These are phyloP conservation scores for Borovskyia barvae DNA, from an alignment of 208 protist genomes.

Conservation along the genomic window DNA sequence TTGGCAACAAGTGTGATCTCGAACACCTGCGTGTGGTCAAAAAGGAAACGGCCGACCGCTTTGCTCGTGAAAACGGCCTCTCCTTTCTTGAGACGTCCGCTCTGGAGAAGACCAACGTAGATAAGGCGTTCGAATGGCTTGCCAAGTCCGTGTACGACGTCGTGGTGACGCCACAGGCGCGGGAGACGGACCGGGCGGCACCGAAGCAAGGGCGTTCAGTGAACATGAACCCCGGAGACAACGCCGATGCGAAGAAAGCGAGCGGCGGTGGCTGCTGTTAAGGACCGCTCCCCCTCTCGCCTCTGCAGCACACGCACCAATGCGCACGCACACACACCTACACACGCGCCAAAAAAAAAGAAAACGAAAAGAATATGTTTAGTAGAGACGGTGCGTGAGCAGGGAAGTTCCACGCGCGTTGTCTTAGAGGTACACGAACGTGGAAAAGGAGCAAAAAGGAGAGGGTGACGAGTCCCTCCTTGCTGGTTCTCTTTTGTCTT, in stretches of 20 bases:
- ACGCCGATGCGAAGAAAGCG: slow-evolving; percentile 32
- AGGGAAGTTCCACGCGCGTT: slow-evolving; percentile 2
- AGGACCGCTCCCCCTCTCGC: no score
- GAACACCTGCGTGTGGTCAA: slow-evolving; percentile 91
- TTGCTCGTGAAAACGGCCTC: slow-evolving; percentile 95
- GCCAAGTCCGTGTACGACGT: slow-evolving; percentile 93
- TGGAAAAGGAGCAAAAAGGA: slow-evolving; percentile 14
- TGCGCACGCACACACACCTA: no score
- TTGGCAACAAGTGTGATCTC: slow-evolving; percentile 98
- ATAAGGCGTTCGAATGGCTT: slow-evolving; percentile 98
- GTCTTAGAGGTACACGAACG: neutral
- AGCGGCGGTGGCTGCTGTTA: slow-evolving; percentile 55
- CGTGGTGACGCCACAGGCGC: slow-evolving; percentile 61
- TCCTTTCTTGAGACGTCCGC: slow-evolving; percentile 99
- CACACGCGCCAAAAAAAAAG: no score
- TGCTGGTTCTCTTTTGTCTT: neutral
- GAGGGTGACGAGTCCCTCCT: slow-evolving; percentile 1
- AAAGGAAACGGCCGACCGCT: slow-evolving; percentile 94
- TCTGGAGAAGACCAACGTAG: slow-evolving; percentile 98
- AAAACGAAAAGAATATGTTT: slow-evolving; percentile 3
- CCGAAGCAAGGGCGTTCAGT: slow-evolving; percentile 28
- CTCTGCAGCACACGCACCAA: no score
- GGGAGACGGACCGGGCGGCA: slow-evolving; percentile 22
- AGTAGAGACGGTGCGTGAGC: slow-evolving; percentile 23
- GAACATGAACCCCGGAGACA: slow-evolving; percentile 35